Percentiles rank a stretch among this genome's conserved stretches.
These are phyloP conservation scores for Mycena crocata DNA, from an alignment of 768 basidiomycete genomes.

Conservation along the genomic window DNA sequence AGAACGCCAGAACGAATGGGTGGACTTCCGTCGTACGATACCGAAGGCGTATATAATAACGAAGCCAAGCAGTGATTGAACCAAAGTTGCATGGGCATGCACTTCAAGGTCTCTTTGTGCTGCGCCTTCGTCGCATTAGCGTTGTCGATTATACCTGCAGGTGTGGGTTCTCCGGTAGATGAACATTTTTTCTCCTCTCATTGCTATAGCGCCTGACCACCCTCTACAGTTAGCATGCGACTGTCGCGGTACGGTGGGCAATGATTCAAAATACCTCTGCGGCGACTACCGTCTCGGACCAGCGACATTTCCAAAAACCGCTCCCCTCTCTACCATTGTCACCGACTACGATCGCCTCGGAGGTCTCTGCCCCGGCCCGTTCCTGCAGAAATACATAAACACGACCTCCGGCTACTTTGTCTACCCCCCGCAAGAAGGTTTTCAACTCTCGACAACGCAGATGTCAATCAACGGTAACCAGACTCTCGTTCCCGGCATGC, in stretches of 20 bases:
- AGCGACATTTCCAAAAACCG: not conserved
- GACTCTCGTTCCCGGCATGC: constrained; percentile 14
- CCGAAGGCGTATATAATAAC: too few relatives aligned
- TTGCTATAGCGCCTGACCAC: too few relatives aligned
- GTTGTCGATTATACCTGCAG: too few relatives aligned
- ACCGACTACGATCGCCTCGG: constrained; percentile 19
- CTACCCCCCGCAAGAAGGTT: constrained; percentile 9
- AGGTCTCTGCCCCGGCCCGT: constrained; percentile 26
- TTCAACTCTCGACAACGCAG: constrained; percentile 12
- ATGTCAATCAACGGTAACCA: constrained; percentile 21
- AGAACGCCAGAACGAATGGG: too few relatives aligned
- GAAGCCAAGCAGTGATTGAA: too few relatives aligned
- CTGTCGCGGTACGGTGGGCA: not conserved
- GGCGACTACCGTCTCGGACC: constrained; percentile 20
- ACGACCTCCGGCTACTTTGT: not conserved
- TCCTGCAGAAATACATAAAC: constrained; percentile 12
- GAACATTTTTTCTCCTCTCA: too few relatives aligned
- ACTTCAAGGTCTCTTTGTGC: too few relatives aligned
- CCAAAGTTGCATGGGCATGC: too few relatives aligned
- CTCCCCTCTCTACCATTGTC: not conserved
- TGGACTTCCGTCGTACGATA: too few relatives aligned
- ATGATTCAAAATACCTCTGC: not conserved
- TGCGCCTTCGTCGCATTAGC: too few relatives aligned
- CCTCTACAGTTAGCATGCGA: too few relatives aligned
- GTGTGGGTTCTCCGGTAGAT: too few relatives aligned